Evolutionary conservation across 1,284 basidiomycete genomes (phyloP).

Genomic region (Clitocybe nebularis): DNA sequence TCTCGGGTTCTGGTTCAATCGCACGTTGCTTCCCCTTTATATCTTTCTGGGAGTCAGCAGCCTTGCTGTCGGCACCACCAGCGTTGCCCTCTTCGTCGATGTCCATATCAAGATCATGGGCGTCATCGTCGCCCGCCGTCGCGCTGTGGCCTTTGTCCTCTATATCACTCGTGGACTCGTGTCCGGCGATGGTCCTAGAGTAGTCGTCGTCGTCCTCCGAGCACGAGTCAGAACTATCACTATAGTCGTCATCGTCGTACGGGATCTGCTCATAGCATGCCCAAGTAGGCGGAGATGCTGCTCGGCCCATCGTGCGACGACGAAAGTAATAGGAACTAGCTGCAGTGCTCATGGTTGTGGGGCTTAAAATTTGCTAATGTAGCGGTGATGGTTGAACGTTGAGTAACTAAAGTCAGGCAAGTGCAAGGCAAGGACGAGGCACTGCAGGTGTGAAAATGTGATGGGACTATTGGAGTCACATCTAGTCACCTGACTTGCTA

Average conservation of each 20-base stretch:
- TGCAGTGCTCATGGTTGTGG: slow-evolving; percentile 34
- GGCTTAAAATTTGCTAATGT: slow-evolving; percentile 1
- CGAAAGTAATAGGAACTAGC: slow-evolving; percentile 56
- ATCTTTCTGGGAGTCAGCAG: slow-evolving; percentile 47
- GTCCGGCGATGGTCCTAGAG: slow-evolving; percentile 25
- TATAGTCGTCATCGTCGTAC: slow-evolving; percentile 47
- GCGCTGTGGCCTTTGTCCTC: slow-evolving; percentile 29
- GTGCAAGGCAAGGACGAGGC: slow-evolving; percentile 12
- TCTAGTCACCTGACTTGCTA: too few species aligned
- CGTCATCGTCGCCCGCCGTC: slow-evolving; percentile 31
- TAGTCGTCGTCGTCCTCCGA: slow-evolving; percentile 73
- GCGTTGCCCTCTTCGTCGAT: slow-evolving; percentile 54
- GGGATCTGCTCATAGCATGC: slow-evolving; percentile 84
- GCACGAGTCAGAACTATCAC: slow-evolving; percentile 50
- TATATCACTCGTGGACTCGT: slow-evolving; percentile 30
- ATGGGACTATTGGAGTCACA: slow-evolving; percentile 12
- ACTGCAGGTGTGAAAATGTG: slow-evolving; percentile 9
- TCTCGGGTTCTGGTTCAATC: slow-evolving; percentile 45
- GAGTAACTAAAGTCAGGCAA: slow-evolving; percentile 2
- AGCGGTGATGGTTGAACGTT: slow-evolving; percentile 6
- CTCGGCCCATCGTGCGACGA: slow-evolving; percentile 68
- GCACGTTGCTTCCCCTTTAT: slow-evolving; percentile 78
- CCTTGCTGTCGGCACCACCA: slow-evolving; percentile 32
- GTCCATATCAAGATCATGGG: slow-evolving; percentile 56
- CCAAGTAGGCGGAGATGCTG: slow-evolving; percentile 78